Conservation (phyloP, 768 basidiomycete genomes). For the Trametes punicea region DNA sequence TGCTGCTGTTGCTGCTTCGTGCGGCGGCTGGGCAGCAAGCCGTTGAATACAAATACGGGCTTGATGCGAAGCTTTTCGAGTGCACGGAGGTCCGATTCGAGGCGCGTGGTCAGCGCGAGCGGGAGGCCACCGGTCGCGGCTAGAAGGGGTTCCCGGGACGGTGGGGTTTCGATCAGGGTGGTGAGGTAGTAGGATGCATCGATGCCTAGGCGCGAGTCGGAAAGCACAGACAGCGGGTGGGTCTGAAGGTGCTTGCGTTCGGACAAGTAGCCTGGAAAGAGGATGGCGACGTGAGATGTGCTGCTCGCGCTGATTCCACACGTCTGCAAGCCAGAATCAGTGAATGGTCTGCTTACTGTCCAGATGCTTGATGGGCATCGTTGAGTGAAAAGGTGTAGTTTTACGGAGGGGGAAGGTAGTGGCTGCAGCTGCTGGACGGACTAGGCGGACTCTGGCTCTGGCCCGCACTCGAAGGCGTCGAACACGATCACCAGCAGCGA, state of each 20-base stretch:
- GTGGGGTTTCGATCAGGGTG: slow-evolving; percentile 67
- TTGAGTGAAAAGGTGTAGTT: slow-evolving; percentile 2
- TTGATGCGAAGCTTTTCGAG: slow-evolving; percentile 93
- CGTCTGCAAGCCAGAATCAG: slow-evolving; percentile 8
- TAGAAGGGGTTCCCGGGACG: slow-evolving; percentile 84
- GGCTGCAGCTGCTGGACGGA: background rate
- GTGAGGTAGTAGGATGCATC: slow-evolving; percentile 92
- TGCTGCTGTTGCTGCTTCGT: slow-evolving; percentile 61
- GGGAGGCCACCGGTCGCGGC: slow-evolving; percentile 95
- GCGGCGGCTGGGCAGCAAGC: slow-evolving; percentile 74
- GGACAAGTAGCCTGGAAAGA: slow-evolving; percentile 63
- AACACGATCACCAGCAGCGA: slow-evolving; percentile 14
- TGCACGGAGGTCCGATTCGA: slow-evolving; percentile 87
- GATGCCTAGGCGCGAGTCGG: slow-evolving; percentile 93
- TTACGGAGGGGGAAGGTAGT: background rate
- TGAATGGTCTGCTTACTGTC: slow-evolving; percentile 54
- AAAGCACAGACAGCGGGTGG: slow-evolving; percentile 73
- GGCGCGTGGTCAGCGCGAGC: slow-evolving; percentile 78
- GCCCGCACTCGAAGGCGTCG: background rate
- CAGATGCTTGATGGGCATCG: slow-evolving; percentile 81
- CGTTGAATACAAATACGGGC: slow-evolving; percentile 97
- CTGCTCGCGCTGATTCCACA: background rate
- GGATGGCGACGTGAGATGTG: slow-evolving; percentile 2
- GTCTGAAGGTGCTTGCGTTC: slow-evolving; percentile 89
- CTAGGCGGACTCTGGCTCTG: background rate